Percentiles rank a stretch among this genome's conserved stretches.
These are phyloP conservation scores for Vaccinium myrtillus DNA, from an alignment of 148 eudicot species.

Conservation along the genomic window DNA sequence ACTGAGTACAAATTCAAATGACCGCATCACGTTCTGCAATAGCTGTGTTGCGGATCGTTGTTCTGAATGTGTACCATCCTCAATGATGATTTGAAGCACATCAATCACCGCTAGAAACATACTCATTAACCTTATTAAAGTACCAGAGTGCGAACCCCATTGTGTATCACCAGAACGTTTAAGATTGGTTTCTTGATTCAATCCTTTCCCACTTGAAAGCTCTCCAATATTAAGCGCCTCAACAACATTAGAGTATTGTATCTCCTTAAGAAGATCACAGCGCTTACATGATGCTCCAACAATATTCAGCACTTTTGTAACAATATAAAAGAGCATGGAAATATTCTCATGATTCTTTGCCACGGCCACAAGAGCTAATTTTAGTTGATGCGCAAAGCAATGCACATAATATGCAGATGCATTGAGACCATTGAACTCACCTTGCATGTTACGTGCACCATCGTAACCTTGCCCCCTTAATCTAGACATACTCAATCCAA, in stretches of 20 bases:
- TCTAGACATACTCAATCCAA: no score
- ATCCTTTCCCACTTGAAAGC: neutral
- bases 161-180: neutral
- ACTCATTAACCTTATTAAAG: neutral
- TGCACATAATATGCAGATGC: no score
- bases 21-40: no score
- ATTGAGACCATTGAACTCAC: no score
- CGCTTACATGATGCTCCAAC: slow-evolving; percentile 12
- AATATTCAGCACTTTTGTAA: neutral
- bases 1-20: no score
- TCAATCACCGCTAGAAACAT: no score
- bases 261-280: neutral
- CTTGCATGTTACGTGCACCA: no score
- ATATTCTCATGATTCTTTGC: slow-evolving; percentile 5
- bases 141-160: neutral
- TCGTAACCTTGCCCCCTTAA: no score
- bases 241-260: neutral
- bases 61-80: neutral
- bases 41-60: neutral
- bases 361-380: neutral
- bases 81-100: neutral
- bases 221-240: neutral
- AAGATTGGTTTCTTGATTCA: slow-evolving; percentile 15
- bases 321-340: neutral
- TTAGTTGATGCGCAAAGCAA: no score